A percentile compares a stretch with the other conserved stretches of the same genome.
Evolutionary conservation across 305 asterid genomes (phyloP).

Genomic region (Fraxinus platypoda): DNA sequence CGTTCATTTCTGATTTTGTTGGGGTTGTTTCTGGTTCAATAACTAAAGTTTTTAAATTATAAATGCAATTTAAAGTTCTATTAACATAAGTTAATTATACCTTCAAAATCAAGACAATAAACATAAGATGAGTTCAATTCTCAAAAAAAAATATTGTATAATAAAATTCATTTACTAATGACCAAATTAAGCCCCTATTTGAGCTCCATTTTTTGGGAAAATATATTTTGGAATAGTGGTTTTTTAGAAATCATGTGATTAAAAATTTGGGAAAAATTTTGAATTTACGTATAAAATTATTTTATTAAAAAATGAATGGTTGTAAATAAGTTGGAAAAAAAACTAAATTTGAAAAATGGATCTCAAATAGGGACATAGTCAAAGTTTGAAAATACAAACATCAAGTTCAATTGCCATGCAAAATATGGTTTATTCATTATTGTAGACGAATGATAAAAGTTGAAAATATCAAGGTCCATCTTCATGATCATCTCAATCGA

Average conservation of each 20-base stretch:
- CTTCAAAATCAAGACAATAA: neutral
- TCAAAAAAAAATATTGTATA: neutral
- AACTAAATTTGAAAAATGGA: neutral
- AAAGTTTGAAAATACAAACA: neutral
- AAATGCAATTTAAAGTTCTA: neutral
- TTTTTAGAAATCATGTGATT: neutral
- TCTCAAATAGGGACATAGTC: neutral
- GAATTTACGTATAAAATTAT: too few species aligned
- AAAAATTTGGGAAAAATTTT: too few species aligned
- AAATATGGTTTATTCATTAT: neutral
- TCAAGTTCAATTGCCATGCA: neutral
- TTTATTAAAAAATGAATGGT: too few species aligned
- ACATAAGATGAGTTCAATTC: neutral
- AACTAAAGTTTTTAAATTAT: too few species aligned
- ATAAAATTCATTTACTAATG: neutral
- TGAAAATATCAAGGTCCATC: neutral
- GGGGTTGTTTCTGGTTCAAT: neutral
- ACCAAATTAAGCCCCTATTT: neutral
- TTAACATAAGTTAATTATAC: too few species aligned
- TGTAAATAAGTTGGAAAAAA: neutral
- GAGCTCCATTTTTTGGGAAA: neutral
- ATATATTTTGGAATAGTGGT: neutral
- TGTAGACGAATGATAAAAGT: neutral
- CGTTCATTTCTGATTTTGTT: neutral
- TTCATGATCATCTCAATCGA: neutral